These are phyloP conservation scores for Phytopythium boreale DNA, from an alignment of 352 stramenopile genomes.

Conservation along the genomic window DNA sequence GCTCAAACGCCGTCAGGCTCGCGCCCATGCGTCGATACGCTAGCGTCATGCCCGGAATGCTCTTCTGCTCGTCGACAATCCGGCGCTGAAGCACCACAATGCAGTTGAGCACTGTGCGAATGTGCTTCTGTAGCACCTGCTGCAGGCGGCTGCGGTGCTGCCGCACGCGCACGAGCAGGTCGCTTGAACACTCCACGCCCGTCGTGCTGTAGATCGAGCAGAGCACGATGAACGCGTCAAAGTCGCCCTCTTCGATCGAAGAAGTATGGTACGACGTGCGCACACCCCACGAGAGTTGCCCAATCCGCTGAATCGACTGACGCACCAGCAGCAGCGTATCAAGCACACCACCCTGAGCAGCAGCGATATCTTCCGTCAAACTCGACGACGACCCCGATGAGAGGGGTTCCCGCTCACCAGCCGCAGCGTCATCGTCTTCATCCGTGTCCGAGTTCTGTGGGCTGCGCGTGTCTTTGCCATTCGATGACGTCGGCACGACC, in stretches of 20 bases:
- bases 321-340: slow-evolving; percentile 78
- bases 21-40: slow-evolving; percentile 66
- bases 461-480: slow-evolving; percentile 26
- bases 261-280: slow-evolving; percentile 84
- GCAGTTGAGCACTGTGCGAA: slow-evolving; percentile 65
- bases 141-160: slow-evolving; percentile 65
- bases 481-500: slow-evolving; percentile 12
- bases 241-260: slow-evolving; percentile 78
- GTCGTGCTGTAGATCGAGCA: slow-evolving; percentile 82
- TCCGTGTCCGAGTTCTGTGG: slow-evolving; percentile 76
- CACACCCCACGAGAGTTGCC: slow-evolving; percentile 77
- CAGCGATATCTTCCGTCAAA: slow-evolving; percentile 47
- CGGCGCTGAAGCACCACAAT: slow-evolving; percentile 71
- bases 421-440: slow-evolving; percentile 52
- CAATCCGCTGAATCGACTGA: slow-evolving; percentile 83
- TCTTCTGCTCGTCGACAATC: slow-evolving; percentile 77
- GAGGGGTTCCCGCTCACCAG: slow-evolving; percentile 45
- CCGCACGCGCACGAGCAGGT: slow-evolving; percentile 68
- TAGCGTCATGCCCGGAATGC: slow-evolving; percentile 69
- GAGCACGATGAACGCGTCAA: slow-evolving; percentile 81
- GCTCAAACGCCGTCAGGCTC: slow-evolving; percentile 60
- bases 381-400: slow-evolving; percentile 57
- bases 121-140: slow-evolving; percentile 74
- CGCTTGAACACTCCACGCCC: slow-evolving; percentile 57
- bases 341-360: slow-evolving; percentile 57